Conservation (phyloP, 441 rosid species). For the Eruca vesicaria region DNA sequence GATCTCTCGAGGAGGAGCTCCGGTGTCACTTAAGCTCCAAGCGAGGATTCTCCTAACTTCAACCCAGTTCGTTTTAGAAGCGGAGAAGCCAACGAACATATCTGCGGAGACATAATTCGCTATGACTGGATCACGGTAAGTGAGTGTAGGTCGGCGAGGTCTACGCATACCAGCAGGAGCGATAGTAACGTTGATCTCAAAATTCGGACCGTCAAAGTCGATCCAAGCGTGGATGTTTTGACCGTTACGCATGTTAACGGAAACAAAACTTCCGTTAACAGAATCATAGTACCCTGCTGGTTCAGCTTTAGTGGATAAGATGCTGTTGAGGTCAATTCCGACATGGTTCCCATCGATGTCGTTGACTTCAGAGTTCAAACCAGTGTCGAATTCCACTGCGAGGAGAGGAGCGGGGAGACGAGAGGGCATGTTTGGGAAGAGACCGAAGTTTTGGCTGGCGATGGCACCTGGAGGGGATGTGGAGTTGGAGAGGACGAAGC, state of each 20-base stretch:
- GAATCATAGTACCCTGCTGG: conserved; percentile 65
- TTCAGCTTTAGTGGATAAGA: conserved; percentile 36
- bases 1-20: conserved; percentile 48
- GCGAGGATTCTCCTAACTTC: conserved; percentile 55
- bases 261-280: conserved; percentile 45
- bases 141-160: conserved; percentile 59
- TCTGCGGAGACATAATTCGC: conserved; percentile 69
- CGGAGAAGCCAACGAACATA: conserved; percentile 63
- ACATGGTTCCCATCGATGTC: conserved; percentile 70
- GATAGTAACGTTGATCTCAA: conserved; percentile 65
- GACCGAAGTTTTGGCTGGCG: conserved; percentile 72
- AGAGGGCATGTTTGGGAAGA: conserved; percentile 49
- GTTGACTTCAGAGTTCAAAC: conserved; percentile 57
- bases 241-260: conserved; percentile 62
- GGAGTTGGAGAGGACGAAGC: conserved; percentile 73
- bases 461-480: conserved; percentile 70
- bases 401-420: conserved; percentile 53
- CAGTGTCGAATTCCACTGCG: conserved; percentile 82
- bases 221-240: conserved; percentile 81
- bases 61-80: conserved; percentile 53
- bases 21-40: conserved; percentile 63
- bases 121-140: conserved; percentile 49
- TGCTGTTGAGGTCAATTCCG: conserved; percentile 67
- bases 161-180: conserved; percentile 63
- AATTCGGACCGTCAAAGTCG: conserved; percentile 60